Conservation (phyloP, 2,329 filamentous ascomycete species). For the Coniella lustricola region DNA sequence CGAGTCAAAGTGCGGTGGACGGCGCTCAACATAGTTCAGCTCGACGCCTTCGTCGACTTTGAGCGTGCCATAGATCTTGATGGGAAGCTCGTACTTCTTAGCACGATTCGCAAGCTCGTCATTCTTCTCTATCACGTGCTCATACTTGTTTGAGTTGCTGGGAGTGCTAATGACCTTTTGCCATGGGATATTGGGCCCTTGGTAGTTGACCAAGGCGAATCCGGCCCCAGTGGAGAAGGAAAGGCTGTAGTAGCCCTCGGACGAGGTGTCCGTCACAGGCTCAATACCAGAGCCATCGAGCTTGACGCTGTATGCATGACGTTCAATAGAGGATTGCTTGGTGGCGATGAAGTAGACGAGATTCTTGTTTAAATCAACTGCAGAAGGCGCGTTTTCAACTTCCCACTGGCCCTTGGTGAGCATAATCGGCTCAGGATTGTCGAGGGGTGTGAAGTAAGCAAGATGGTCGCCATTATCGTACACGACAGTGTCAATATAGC, state of each 20-base stretch:
- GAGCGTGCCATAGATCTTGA: slow-evolving; percentile 74
- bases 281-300: slow-evolving; percentile 70
- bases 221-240: slow-evolving; percentile 80
- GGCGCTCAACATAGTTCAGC: slow-evolving; percentile 69
- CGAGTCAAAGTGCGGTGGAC: slow-evolving; percentile 79
- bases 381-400: slow-evolving; percentile 76
- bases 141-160: slow-evolving; percentile 55
- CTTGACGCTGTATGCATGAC: slow-evolving; percentile 85
- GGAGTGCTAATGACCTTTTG: slow-evolving; percentile 86
- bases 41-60: slow-evolving; percentile 68
- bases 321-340: slow-evolving; percentile 79
- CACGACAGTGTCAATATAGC: slow-evolving; percentile 88
- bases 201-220: slow-evolving; percentile 77
- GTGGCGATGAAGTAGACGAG: slow-evolving; percentile 87
- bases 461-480: slow-evolving; percentile 83
- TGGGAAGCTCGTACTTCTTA: slow-evolving; percentile 71
- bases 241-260: slow-evolving; percentile 70
- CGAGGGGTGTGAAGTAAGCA: slow-evolving; percentile 84
- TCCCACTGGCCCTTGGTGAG: slow-evolving; percentile 90
- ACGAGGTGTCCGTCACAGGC: slow-evolving; percentile 64
- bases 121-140: slow-evolving; percentile 74
- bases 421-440: slow-evolving; percentile 73
- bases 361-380: slow-evolving; percentile 77
- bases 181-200: slow-evolving; percentile 80
- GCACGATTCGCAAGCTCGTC: slow-evolving; percentile 59